These are phyloP conservation scores for Voacanga thouarsii DNA, from an alignment of 257 asterid species.

Conservation along the genomic window DNA sequence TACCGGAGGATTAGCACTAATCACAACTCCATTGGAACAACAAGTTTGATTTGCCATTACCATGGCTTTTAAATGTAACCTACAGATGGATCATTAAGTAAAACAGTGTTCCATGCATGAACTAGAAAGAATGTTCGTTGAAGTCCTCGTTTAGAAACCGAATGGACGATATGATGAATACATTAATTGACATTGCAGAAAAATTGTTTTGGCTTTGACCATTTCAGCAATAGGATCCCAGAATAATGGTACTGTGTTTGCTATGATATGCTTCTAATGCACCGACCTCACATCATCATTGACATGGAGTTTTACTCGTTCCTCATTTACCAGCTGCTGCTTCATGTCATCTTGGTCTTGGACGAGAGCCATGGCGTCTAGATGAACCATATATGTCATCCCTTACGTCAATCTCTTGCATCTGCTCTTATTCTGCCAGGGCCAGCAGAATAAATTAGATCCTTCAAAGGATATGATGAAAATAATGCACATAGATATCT, in stretches of 20 bases:
- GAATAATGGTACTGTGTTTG: too few relatives aligned
- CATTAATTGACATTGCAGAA: too few relatives aligned
- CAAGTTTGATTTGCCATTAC: background rate
- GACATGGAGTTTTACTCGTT: background rate
- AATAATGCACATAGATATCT: background rate
- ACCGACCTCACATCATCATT: background rate
- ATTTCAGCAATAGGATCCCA: too few relatives aligned
- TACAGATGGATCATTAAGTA: background rate
- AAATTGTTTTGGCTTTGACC: too few relatives aligned
- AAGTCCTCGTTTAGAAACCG: background rate
- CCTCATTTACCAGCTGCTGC: too few relatives aligned
- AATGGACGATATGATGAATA: background rate
- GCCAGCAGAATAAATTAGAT: background rate
- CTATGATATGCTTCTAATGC: too few relatives aligned
- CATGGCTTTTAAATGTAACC: background rate
- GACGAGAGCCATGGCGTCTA: background rate
- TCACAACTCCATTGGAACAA: background rate
- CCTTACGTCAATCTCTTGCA: slow-evolving; percentile 2
- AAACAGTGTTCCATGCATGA: background rate
- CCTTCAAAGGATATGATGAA: background rate
- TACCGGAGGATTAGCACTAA: background rate
- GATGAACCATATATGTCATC: background rate
- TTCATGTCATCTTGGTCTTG: background rate
- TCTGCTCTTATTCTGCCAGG: background rate
- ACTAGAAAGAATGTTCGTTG: background rate